phyloP scores from a whole-genome alignment of 345 rosid genomes.

The Hibiscus trionum region DNA sequence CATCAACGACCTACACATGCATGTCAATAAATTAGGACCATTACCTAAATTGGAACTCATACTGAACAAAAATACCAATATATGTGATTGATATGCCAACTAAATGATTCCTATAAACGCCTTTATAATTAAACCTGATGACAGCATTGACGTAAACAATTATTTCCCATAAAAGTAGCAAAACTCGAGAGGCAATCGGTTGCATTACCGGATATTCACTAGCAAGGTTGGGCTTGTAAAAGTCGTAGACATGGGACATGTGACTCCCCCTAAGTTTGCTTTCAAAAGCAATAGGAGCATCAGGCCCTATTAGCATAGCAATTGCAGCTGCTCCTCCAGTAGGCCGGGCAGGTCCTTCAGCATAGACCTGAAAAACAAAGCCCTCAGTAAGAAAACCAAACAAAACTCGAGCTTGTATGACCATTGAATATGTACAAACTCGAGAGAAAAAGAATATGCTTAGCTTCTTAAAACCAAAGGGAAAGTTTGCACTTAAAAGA shows the following conservation, averaged over 20 bases:
- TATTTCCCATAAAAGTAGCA: neutral
- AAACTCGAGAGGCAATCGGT: neutral
- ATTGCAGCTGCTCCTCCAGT: constrained; percentile 99
- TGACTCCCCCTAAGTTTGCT: constrained; percentile 92
- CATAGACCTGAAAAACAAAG: constrained; percentile 72
- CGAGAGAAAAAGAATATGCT: neutral
- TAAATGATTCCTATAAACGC: too few species aligned
- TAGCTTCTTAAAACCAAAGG: neutral
- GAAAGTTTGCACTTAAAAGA: neutral
- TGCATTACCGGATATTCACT: constrained; percentile 94
- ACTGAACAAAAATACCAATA: too few species aligned
- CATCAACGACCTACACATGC: constrained; percentile 85
- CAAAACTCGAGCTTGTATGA: too few species aligned
- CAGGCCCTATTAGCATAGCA: constrained; percentile 87
- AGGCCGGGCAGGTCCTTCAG: constrained; percentile 99
- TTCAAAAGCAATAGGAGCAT: constrained; percentile 91
- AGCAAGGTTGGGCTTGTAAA: constrained; percentile 98
- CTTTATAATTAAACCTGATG: too few species aligned
- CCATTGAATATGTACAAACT: neutral
- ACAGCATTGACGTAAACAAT: neutral
- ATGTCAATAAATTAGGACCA: neutral
- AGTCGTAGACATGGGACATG: constrained; percentile 97
- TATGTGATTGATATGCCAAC: too few species aligned
- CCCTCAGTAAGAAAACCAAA: constrained; percentile 8
- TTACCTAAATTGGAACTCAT: too few species aligned